phyloP scores from a whole-genome alignment of 495 filamentous ascomycete species.

The Penicillium herquei region DNA sequence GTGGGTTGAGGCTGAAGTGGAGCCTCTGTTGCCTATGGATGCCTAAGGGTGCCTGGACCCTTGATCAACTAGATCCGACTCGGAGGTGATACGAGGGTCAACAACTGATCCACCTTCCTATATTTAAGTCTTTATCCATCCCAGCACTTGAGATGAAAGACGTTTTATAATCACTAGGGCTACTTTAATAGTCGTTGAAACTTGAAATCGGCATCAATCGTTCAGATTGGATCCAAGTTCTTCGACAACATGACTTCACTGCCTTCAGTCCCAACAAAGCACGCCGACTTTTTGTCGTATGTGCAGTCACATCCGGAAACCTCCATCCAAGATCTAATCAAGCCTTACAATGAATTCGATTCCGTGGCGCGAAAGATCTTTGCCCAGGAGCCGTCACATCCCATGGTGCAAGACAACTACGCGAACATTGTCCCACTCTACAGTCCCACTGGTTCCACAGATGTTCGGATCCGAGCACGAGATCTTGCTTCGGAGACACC shows the following conservation, averaged over 20 bases:
- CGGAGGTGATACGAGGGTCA: neutral
- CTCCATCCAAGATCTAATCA: conserved; percentile 55
- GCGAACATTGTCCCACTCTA: conserved; percentile 73
- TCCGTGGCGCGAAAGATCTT: conserved; percentile 65
- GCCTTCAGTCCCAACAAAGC: conserved; percentile 39
- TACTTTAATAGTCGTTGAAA: no score
- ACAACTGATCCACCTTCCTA: neutral
- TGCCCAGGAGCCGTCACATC: conserved; percentile 64
- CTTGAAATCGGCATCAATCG: no score
- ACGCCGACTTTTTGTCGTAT: conserved; percentile 43
- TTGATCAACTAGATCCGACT: neutral
- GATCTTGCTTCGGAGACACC: conserved; percentile 56
- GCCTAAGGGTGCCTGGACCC: conserved; percentile 5
- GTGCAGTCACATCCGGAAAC: conserved; percentile 48
- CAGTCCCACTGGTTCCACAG: conserved; percentile 47
- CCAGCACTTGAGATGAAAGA: neutral
- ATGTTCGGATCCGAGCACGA: conserved; percentile 62
- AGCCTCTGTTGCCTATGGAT: conserved; percentile 1
- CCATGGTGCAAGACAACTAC: conserved; percentile 54
- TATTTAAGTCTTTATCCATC: neutral
- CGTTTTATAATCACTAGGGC: neutral
- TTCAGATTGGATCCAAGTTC: neutral
- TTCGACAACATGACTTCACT: conserved; percentile 24
- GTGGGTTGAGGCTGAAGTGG: neutral
- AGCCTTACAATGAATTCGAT: conserved; percentile 70